Conservation (phyloP, 768 basidiomycete genomes). For the Naganishia kalamii region DNA sequence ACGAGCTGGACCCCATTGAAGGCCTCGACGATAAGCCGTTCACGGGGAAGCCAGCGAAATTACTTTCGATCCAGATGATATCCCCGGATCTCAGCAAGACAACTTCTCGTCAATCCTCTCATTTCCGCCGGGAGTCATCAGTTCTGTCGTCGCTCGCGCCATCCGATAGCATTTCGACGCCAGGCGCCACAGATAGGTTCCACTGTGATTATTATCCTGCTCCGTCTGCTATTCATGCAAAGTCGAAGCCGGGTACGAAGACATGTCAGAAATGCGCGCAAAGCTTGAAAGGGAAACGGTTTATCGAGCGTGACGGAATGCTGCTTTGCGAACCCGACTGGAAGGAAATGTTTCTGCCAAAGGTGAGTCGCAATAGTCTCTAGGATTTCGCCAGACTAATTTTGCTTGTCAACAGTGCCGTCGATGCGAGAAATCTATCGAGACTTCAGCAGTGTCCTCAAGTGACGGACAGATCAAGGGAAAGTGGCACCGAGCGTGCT, state of each 20-base stretch:
- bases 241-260: slow-evolving; percentile 27
- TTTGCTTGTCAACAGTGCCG: slow-evolving; percentile 59
- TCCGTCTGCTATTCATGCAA: background rate
- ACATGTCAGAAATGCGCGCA: slow-evolving; percentile 64
- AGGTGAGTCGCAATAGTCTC: slow-evolving; percentile 52
- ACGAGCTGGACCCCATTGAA: slow-evolving; percentile 10
- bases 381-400: slow-evolving; percentile 4
- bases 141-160: slow-evolving; percentile 9
- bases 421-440: slow-evolving; percentile 76
- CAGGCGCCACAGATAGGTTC: slow-evolving; percentile 46
- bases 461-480: slow-evolving; percentile 91
- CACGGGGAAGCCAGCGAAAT: background rate
- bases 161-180: slow-evolving; percentile 44
- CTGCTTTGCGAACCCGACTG: slow-evolving; percentile 85
- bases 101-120: background rate
- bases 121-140: slow-evolving; percentile 5
- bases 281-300: slow-evolving; percentile 65
- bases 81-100: slow-evolving; percentile 6
- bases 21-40: slow-evolving; percentile 11
- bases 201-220: background rate
- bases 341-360: slow-evolving; percentile 94
- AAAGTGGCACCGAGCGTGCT: slow-evolving; percentile 88
- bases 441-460: slow-evolving; percentile 82
- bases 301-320: slow-evolving; percentile 69
- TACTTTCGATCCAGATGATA: background rate